Evolutionary conservation across 345 rosid genomes (phyloP).

Genomic region (Sapria himalayana): DNA sequence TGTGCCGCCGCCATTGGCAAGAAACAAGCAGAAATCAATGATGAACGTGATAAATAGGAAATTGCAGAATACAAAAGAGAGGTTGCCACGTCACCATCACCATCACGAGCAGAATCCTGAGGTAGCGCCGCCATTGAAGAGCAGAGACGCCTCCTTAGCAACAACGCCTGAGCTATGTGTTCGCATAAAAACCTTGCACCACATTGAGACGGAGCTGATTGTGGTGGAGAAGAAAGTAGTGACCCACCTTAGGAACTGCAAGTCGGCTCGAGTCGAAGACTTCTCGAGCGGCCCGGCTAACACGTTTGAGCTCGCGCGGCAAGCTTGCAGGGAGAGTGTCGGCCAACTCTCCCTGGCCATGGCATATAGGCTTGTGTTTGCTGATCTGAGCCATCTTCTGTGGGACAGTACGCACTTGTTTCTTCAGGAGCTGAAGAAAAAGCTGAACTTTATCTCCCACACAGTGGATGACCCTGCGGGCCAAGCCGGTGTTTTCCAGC

Average conservation of each 20-base stretch:
- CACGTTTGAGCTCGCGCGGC: conserved; percentile 68
- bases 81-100: too few species aligned
- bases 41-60: too few species aligned
- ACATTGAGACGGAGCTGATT: conserved; percentile 52
- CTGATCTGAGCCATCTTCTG: conserved; percentile 52
- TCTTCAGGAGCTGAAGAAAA: conserved; percentile 55
- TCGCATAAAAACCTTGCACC: conserved; percentile 66
- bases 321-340: conserved; percentile 72
- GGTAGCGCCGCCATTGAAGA: too few species aligned
- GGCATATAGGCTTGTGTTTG: conserved; percentile 64
- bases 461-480: conserved; percentile 60
- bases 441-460: conserved; percentile 40
- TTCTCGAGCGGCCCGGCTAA: conserved; percentile 63
- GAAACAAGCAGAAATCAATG: too few species aligned
- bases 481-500: conserved; percentile 58
- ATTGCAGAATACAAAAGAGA: conserved; percentile 96
- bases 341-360: conserved; percentile 75
- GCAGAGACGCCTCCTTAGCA: too few species aligned
- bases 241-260: conserved; percentile 83
- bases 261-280: conserved; percentile 70
- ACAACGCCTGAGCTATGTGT: conserved; percentile 53
- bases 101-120: conserved; percentile 62
- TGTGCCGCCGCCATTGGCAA: conserved; percentile 89
- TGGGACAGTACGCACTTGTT: conserved; percentile 83
- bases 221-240: conserved; percentile 62